phyloP scores from a whole-genome alignment of 257 asterid genomes.

The Paraleonurus japonicus region DNA sequence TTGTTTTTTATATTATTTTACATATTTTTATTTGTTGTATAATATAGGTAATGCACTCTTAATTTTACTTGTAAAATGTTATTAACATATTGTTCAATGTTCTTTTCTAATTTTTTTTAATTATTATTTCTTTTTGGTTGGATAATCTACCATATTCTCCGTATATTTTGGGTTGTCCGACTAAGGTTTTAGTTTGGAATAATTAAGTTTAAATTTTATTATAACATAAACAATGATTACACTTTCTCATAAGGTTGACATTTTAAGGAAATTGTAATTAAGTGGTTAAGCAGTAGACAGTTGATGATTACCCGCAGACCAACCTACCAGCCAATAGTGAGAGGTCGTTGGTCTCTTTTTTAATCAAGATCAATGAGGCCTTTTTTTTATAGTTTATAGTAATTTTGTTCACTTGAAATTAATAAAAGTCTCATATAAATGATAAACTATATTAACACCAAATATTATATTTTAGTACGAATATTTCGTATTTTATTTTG shows the following conservation, averaged over 20 bases:
- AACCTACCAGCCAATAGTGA: slow-evolving; percentile 25
- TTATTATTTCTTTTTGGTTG: too few species aligned
- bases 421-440: background rate
- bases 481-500: too few species aligned
- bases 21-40: too few species aligned
- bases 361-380: background rate
- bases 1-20: too few species aligned
- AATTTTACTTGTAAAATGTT: too few species aligned
- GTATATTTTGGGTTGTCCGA: background rate
- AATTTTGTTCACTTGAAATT: background rate
- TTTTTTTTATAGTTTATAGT: background rate
- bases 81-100: too few species aligned
- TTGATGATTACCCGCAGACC: slow-evolving; percentile 33
- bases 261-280: background rate
- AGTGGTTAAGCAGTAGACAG: slow-evolving; percentile 29
- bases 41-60: too few species aligned
- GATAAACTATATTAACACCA: background rate
- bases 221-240: slow-evolving; percentile 5
- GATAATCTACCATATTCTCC: too few species aligned
- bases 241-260: slow-evolving; percentile 21
- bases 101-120: too few species aligned
- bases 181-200: background rate
- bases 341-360: slow-evolving; percentile 22
- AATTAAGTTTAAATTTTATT: background rate
- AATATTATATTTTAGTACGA: too few species aligned